Conservation (phyloP, 768 basidiomycete species). For the Mycena sanguinolenta region DNA sequence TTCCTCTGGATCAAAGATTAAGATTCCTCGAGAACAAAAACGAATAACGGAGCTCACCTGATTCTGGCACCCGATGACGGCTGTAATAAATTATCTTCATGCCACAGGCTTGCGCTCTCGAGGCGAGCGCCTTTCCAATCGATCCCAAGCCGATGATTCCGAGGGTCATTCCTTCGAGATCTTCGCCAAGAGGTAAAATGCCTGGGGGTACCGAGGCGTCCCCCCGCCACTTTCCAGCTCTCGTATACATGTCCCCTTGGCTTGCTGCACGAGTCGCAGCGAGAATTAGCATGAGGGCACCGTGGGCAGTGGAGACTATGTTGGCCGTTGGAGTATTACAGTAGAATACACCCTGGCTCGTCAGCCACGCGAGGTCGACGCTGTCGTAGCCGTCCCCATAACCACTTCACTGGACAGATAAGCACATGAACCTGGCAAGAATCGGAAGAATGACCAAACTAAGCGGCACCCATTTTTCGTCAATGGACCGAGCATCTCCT, state of each 20-base stretch:
- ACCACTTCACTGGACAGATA: slow-evolving; percentile 23
- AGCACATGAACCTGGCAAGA: neutral
- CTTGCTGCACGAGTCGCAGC: slow-evolving; percentile 33
- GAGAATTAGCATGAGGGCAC: slow-evolving; percentile 40
- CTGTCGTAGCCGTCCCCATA: slow-evolving; percentile 36
- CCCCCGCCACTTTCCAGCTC: slow-evolving; percentile 37
- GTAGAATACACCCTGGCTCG: slow-evolving; percentile 35
- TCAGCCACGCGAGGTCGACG: slow-evolving; percentile 35
- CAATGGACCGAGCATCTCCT: slow-evolving; percentile 31
- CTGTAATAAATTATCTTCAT: slow-evolving; percentile 43
- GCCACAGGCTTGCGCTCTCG: slow-evolving; percentile 38
- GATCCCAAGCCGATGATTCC: slow-evolving; percentile 41
- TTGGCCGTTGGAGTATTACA: slow-evolving; percentile 40
- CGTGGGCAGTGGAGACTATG: slow-evolving; percentile 39
- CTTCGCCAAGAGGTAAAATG: slow-evolving; percentile 29
- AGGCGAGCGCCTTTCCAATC: slow-evolving; percentile 39
- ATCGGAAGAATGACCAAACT: slow-evolving; percentile 23
- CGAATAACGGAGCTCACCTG: slow-evolving; percentile 23
- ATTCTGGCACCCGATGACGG: slow-evolving; percentile 32
- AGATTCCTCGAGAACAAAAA: neutral
- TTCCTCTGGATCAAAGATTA: slow-evolving; percentile 19
- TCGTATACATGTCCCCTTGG: slow-evolving; percentile 36
- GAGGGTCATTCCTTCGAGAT: slow-evolving; percentile 37
- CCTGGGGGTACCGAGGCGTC: slow-evolving; percentile 22
- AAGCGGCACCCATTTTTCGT: slow-evolving; percentile 32